A percentile compares a stretch with the other conserved stretches of the same genome.
These are phyloP conservation scores for Periconia digitata DNA, from an alignment of 2,329 filamentous ascomycete species.

Conservation along the genomic window DNA sequence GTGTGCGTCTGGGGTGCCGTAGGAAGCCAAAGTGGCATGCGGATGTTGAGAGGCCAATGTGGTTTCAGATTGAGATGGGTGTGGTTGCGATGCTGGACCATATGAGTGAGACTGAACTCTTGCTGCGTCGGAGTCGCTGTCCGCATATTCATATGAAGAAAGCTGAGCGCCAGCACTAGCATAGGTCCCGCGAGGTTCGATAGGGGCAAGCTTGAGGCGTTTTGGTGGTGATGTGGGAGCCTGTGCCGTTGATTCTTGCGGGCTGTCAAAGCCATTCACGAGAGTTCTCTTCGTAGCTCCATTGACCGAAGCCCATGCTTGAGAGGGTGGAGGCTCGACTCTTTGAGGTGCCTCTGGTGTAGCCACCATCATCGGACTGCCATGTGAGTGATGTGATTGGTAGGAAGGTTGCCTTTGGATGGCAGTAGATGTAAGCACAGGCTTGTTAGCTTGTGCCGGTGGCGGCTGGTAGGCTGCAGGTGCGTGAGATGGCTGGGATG, in stretches of 20 bases:
- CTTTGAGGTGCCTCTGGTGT: constrained; percentile 23
- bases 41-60: constrained; percentile 25
- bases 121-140: constrained; percentile 21
- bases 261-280: constrained; percentile 39
- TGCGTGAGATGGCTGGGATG: constrained; percentile 16
- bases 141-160: constrained; percentile 22
- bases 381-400: constrained; percentile 18
- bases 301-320: constrained; percentile 50
- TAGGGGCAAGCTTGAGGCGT: constrained; percentile 46
- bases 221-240: constrained; percentile 48
- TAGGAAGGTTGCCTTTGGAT: constrained; percentile 15
- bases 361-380: constrained; percentile 10
- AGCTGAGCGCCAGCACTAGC: constrained; percentile 16
- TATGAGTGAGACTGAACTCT: constrained; percentile 21
- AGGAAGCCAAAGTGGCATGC: constrained; percentile 26
- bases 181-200: constrained; percentile 39
- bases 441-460: constrained; percentile 15
- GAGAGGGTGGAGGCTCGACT: constrained; percentile 19
- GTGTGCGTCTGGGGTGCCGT: constrained; percentile 29
- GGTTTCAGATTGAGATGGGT: constrained; percentile 29
- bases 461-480: constrained; percentile 14
- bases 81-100: constrained; percentile 30
- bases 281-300: constrained; percentile 43
- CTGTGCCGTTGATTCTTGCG: constrained; percentile 24
- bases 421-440: constrained; percentile 16